Percentiles rank a stretch among this genome's conserved stretches.
Evolutionary conservation across 1,139 yeast genomes (phyloP).

Genomic region (Blastobotrys ciferrii): DNA sequence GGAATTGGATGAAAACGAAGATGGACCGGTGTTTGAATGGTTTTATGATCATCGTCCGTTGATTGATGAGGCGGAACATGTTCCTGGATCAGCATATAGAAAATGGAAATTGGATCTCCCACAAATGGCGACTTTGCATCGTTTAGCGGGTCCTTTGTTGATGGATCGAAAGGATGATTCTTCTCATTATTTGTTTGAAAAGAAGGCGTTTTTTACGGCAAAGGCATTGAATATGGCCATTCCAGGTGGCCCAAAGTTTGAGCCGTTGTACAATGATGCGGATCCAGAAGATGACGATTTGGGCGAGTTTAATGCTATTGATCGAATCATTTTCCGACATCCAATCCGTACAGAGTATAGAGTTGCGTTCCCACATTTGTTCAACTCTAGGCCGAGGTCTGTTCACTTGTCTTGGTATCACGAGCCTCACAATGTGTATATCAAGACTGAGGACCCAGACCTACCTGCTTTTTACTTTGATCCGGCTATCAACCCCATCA

Average conservation of each 20-base stretch:
- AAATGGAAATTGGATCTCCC: conserved; percentile 65
- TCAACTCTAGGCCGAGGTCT: conserved; percentile 72
- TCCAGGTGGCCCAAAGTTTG: conserved; percentile 97
- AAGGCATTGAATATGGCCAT: conserved; percentile 82
- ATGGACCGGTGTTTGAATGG: conserved; percentile 66
- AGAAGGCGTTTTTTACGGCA: conserved; percentile 78
- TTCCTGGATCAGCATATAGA: conserved; percentile 76
- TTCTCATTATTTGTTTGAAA: conserved; percentile 68
- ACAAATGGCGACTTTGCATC: conserved; percentile 63
- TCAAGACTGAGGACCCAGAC: conserved; percentile 50
- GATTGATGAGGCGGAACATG: conserved; percentile 51
- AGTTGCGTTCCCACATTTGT: conserved; percentile 82
- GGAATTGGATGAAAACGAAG: conserved; percentile 61
- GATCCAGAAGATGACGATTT: conserved; percentile 72
- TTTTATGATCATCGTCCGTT: conserved; percentile 77
- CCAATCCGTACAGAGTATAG: conserved; percentile 79
- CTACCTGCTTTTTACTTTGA: conserved; percentile 57
- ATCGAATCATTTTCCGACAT: conserved; percentile 75
- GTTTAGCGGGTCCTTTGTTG: conserved; percentile 67
- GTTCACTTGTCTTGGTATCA: conserved; percentile 63
- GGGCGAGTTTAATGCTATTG: conserved; percentile 87
- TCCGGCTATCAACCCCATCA: conserved; percentile 55
- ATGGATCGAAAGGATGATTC: conserved; percentile 55
- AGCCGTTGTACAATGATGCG: conserved; percentile 65
- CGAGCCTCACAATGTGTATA: conserved; percentile 53